phyloP scores from a whole-genome alignment of 2,329 filamentous ascomycete species.

The Nigrograna mackinnonii region DNA sequence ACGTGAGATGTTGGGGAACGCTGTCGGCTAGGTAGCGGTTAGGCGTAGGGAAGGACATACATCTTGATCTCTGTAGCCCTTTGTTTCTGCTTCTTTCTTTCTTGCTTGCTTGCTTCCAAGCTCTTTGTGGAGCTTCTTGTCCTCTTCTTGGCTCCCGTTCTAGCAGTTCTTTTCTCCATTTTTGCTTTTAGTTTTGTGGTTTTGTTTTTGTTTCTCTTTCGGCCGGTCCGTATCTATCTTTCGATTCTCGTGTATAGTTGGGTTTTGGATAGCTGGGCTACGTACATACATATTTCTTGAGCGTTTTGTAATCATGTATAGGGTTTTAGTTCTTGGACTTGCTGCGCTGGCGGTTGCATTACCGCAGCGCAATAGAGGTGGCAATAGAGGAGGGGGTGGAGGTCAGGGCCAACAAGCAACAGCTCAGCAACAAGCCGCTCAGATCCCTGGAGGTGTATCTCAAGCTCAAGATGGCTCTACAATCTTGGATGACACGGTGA shows the following conservation, averaged over 20 bases:
- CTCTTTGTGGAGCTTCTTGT: too few relatives aligned
- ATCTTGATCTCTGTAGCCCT: too few relatives aligned
- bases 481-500: slow-evolving; percentile 59
- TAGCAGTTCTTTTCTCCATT: slow-evolving; percentile 8
- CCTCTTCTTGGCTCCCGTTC: too few relatives aligned
- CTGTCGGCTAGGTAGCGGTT: too few relatives aligned
- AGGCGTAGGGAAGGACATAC: too few relatives aligned
- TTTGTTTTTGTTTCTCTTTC: slow-evolving; percentile 9
- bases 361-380: slow-evolving; percentile 24
- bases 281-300: background rate
- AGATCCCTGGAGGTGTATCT: slow-evolving; percentile 38
- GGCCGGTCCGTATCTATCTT: slow-evolving; percentile 29
- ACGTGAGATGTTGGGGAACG: too few relatives aligned
- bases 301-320: slow-evolving; percentile 20
- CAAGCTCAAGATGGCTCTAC: slow-evolving; percentile 58
- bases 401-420: slow-evolving; percentile 19
- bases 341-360: slow-evolving; percentile 21
- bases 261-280: too few relatives aligned
- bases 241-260: slow-evolving; percentile 24
- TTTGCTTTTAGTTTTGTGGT: slow-evolving; percentile 4
- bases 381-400: slow-evolving; percentile 12
- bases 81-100: too few relatives aligned
- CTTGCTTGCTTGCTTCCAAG: too few relatives aligned
- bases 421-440: slow-evolving; percentile 37
- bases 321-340: slow-evolving; percentile 18